Base-by-base conservation (phyloP, 305 asterid species). In the Rubia tinctorum region DNA sequence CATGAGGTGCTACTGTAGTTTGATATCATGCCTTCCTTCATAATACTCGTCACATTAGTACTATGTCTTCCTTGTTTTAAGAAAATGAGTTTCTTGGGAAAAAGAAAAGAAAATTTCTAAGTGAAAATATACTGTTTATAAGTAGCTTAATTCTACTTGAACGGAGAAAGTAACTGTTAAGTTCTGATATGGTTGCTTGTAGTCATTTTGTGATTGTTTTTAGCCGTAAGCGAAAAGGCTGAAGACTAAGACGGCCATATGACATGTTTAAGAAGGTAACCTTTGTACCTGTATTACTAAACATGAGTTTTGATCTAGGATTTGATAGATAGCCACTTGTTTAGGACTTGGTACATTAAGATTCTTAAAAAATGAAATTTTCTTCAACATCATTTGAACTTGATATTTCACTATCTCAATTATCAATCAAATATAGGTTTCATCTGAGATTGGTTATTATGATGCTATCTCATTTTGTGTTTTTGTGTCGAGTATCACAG, bases 141-240 rank as follows among this genome's bases (percentile, higher is more conserved):
- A 37, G 40, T 37, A 37, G 40, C 0, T 37, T 37, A 5, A 37
- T 37, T 37, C 40, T 37, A 37, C 40, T 34, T 1, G 30, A 27
- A 27, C 2, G 30, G 30, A 27, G 30, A 27, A 27, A 27, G 30
- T 27, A 27, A 1, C 2, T 27, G 30, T 27, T 27, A 27, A 27
- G 30, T 27, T 2, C 30, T 27, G 2, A 27, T 27, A 27, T 27
- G 30, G 30, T 27, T 27, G 30, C 30, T 27, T 30, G 37, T 30
- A 17, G 3, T n/a, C n/a, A 25, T 18, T 7, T 55, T 18, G 60
- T 55, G 60, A 55, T 55, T 2, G 25, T 18, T 55, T 18, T 55
- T 55, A 55, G 25, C 4, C 94, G 96, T 27, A 90, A 89, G 74
- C 87, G 84, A 81, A 89, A n/a, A 84, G n/a, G n/a, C n/a, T n/a